A percentile compares a stretch with the other conserved stretches of the same genome.
Evolutionary conservation across 345 rosid genomes (phyloP).

Genomic region (Zanthoxylum bungeanum): DNA sequence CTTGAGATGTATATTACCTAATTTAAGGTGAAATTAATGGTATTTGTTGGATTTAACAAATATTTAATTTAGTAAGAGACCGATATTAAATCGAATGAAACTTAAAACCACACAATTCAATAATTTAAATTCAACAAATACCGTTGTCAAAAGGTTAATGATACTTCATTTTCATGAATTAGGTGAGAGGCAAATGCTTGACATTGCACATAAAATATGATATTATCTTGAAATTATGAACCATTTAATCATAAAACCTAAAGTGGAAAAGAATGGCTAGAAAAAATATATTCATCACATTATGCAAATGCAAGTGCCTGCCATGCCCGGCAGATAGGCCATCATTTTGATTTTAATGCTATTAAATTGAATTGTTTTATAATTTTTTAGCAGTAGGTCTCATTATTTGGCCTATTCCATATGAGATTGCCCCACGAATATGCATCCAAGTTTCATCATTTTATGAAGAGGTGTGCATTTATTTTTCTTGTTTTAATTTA

Average conservation of each 20-base stretch:
- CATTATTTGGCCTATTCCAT: neutral
- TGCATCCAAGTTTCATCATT: neutral
- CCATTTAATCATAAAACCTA: neutral
- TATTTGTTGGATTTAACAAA: neutral
- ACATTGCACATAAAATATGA: neutral
- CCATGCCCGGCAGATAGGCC: neutral
- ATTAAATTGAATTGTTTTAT: neutral
- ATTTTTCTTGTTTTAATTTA: no score
- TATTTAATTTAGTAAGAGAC: no score
- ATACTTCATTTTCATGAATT: conserved; percentile 8
- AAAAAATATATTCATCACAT: conserved; percentile 18
- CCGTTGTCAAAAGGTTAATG: neutral
- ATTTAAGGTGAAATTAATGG: neutral
- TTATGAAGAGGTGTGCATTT: neutral
- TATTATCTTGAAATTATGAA: neutral
- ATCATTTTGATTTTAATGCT: neutral
- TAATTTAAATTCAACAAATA: neutral
- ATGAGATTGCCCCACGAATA: neutral
- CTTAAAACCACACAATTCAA: no score
- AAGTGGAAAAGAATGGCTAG: neutral
- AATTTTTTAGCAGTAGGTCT: neutral
- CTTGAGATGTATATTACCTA: neutral
- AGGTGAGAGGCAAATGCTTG: neutral
- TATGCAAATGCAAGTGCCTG: conserved; percentile 7
- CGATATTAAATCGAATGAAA: no score